Percentiles rank a stretch among this genome's conserved stretches.
These are phyloP conservation scores for Colletotrichum chrysophilum DNA, from an alignment of 2,329 filamentous ascomycete species.

Conservation along the genomic window DNA sequence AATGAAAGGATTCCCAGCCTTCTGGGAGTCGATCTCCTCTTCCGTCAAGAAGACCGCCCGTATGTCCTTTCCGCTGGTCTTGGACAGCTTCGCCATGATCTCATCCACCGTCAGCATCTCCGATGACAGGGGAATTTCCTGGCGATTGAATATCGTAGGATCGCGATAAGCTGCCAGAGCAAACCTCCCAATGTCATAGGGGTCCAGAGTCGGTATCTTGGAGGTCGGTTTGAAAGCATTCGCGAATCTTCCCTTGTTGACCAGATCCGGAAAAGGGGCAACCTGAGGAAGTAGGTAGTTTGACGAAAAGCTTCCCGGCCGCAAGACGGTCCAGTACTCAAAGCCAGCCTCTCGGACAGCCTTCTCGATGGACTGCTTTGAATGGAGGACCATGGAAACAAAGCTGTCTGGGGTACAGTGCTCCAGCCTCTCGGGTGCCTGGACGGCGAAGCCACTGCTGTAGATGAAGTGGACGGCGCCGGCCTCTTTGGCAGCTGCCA, in stretches of 20 bases:
- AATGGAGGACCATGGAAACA: conserved; percentile 32
- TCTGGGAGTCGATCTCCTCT: conserved; percentile 41
- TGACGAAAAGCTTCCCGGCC: conserved; percentile 56
- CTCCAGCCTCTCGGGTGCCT: conserved; percentile 31
- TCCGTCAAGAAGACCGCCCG: conserved; percentile 42
- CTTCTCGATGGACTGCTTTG: conserved; percentile 48
- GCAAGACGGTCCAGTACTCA: conserved; percentile 51
- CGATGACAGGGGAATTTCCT: conserved; percentile 45
- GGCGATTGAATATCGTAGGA: conserved; percentile 41
- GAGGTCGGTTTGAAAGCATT: conserved; percentile 40
- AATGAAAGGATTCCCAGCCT: conserved; percentile 41
- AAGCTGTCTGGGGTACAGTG: conserved; percentile 31
- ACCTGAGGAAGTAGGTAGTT: conserved; percentile 52
- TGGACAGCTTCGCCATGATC: conserved; percentile 39
- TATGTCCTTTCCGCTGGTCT: conserved; percentile 38
- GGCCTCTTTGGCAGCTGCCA: conserved; percentile 40
- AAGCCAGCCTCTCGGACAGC: conserved; percentile 40
- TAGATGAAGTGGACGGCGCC: conserved; percentile 43
- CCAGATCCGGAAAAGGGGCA: conserved; percentile 42
- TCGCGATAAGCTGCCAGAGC: conserved; percentile 47
- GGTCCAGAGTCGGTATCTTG: conserved; percentile 47
- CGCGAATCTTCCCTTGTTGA: conserved; percentile 39
- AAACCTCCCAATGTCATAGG: conserved; percentile 52
- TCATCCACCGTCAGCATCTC: conserved; percentile 42
- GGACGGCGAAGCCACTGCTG: conserved; percentile 35